Conservation (phyloP, 352 stramenopile species). For the Globisporangium perplexum region DNA sequence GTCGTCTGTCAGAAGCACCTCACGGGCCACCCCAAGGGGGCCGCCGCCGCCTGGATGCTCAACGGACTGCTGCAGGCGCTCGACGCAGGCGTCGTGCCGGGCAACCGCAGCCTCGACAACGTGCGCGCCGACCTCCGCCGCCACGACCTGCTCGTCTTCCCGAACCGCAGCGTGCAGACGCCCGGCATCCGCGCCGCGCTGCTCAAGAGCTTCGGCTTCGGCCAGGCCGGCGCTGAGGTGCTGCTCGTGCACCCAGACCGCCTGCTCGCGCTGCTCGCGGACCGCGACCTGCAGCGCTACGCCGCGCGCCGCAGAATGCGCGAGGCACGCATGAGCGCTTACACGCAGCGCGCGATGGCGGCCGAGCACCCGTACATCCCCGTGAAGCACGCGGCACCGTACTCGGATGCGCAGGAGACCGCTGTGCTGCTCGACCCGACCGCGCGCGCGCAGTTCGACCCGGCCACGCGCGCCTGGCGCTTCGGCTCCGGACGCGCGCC, state of each 20-base stretch:
- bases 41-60: conserved; percentile 76
- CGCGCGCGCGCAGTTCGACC: conserved; percentile 74
- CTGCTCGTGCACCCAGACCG: conserved; percentile 75
- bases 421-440: conserved; percentile 81
- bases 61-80: conserved; percentile 82
- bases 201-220: conserved; percentile 85
- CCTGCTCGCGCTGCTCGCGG: conserved; percentile 47
- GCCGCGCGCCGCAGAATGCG: conserved; percentile 11
- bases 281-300: conserved; percentile 56
- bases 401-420: conserved; percentile 75
- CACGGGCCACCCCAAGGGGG: conserved; percentile 80
- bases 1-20: conserved; percentile 82
- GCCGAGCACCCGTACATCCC: conserved; percentile 72
- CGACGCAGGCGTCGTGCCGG: conserved; percentile 65
- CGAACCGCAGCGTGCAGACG: conserved; percentile 76
- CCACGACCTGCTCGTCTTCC: conserved; percentile 77
- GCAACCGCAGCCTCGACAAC: conserved; percentile 85
- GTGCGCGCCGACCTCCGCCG: conserved; percentile 54
- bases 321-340: conserved; percentile 55
- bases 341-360: conserved; percentile 62
- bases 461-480: too few relatives aligned
- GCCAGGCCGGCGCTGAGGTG: conserved; percentile 68
- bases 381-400: conserved; percentile 79
- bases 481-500: too few relatives aligned
- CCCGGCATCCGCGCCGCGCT: conserved; percentile 70